Evolutionary conservation across 805 yeast genomes (phyloP).

Genomic region (Nakazawaea molendinolei): DNA sequence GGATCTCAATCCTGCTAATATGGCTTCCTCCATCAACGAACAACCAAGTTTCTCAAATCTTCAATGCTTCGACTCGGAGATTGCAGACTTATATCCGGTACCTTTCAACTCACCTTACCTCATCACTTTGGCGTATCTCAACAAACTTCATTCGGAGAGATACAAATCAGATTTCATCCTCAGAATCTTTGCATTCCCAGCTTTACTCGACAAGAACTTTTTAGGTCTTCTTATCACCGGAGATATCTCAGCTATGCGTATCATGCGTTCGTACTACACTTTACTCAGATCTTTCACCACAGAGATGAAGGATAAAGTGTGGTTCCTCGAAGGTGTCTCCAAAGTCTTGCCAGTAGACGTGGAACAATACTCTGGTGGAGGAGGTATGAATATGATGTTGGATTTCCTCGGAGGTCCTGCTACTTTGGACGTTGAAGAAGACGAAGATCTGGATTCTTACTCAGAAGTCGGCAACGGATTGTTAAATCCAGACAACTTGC

Average conservation of each 20-base stretch:
- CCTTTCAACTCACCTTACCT: conserved; percentile 78
- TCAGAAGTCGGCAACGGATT: conserved; percentile 32
- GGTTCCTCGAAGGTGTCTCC: conserved; percentile 92
- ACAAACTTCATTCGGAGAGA: conserved; percentile 74
- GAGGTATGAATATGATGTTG: conserved; percentile 89
- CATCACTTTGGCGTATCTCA: conserved; percentile 80
- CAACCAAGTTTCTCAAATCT: conserved; percentile 44
- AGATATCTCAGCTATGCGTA: conserved; percentile 82
- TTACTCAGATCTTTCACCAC: conserved; percentile 74
- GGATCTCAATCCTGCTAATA: conserved; percentile 4
- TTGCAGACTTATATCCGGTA: conserved; percentile 82
- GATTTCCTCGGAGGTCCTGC: conserved; percentile 71
- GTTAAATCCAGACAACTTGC: conserved; percentile 48
- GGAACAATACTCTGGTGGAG: conserved; percentile 85
- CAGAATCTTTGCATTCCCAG: conserved; percentile 89
- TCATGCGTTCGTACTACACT: conserved; percentile 84
- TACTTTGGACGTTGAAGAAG: conserved; percentile 26
- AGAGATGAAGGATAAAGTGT: conserved; percentile 82
- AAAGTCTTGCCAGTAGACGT: conserved; percentile 87
- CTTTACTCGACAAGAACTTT: conserved; percentile 76
- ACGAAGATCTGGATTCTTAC: conserved; percentile 32
- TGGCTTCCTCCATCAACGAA: conserved; percentile 2
- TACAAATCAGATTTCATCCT: conserved; percentile 81
- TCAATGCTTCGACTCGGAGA: conserved; percentile 79
- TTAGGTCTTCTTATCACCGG: conserved; percentile 75